Base-by-base conservation (phyloP, 257 asterid genomes). In the Penstemon newberryi region DNA sequence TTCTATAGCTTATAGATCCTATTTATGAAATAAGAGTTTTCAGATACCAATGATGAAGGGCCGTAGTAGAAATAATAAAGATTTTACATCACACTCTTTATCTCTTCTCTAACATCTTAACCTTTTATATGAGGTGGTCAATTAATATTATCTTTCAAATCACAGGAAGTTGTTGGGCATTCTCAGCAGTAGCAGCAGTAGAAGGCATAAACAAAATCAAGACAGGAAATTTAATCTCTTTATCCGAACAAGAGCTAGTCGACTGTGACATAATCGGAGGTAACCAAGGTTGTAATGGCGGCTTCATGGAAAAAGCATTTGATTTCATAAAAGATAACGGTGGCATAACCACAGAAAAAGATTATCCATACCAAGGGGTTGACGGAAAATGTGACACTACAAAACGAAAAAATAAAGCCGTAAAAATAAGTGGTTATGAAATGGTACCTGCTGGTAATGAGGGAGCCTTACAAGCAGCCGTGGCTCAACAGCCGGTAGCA, bases 101-200 rank as follows among this genome's bases (percentile, higher is more conserved):
- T 25, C 33, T 25, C 33, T 25, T 25, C 3, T 25, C 33, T 25
- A 25, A 1, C 33, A 25, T 25, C 33, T 25, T 25, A 25, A 25
- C 33, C 33, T 25, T 25, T 25, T 25, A 25, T 25, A 25, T 25
- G 33, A 25, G 33, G 33, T 25, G 2, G 33, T 25, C 33, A 25
- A 25, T 25, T 25, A 25, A 25, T 25, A 25, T 11, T n/a, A 60
- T 57, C 65, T 69, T 65, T 65, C 72, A 59, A 1, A 25, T 60
- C 70, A 65, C 66, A 91, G 95, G 93, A 70, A 73, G 95, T 67
- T 86, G 95, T 61, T 89, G 95, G 97, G 97, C 96, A 10, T 88
- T 91, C 63, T 75, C 95, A 3, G 83, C 92, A 44, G 73, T 86
- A 46, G 90, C 91, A 64, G 91, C 95, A 43, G 59, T 83, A 8